These are phyloP conservation scores for Ceratocystis cubensis DNA, from an alignment of 2,329 filamentous ascomycete genomes.

Conservation along the genomic window DNA sequence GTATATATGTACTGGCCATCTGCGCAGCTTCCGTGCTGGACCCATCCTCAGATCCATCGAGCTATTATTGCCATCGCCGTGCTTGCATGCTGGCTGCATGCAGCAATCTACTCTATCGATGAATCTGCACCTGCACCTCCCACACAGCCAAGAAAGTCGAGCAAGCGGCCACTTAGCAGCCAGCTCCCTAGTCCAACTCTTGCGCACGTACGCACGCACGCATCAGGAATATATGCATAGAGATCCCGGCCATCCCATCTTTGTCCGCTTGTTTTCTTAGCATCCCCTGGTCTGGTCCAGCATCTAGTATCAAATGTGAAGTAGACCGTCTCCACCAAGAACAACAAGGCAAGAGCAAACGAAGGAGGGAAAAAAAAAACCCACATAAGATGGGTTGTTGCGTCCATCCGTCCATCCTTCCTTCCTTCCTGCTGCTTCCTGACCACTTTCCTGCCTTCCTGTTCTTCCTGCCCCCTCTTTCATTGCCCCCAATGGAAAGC, in stretches of 20 bases:
- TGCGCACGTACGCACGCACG: background rate
- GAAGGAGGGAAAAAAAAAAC: background rate
- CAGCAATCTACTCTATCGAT: conserved; percentile 3
- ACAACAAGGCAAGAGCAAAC: background rate
- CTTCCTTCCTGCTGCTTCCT: background rate
- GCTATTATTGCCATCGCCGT: too few relatives aligned
- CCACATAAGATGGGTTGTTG: background rate
- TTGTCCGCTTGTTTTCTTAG: too few relatives aligned
- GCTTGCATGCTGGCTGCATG: conserved; percentile 1
- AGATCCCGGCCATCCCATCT: background rate
- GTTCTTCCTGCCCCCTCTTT: background rate
- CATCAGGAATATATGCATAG: background rate
- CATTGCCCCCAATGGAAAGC: background rate
- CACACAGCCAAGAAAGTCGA: background rate
- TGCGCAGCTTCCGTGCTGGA: background rate
- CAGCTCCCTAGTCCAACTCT: background rate
- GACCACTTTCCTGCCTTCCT: background rate
- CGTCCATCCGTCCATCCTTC: background rate
- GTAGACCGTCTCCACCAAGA: too few relatives aligned
- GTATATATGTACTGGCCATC: background rate
- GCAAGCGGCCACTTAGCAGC: background rate
- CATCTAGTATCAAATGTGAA: too few relatives aligned
- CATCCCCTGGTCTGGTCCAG: too few relatives aligned
- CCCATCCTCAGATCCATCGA: background rate
- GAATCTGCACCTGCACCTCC: background rate